These are phyloP conservation scores for Luzula sylvatica DNA, from an alignment of 176 grass and related monocot species.

Conservation along the genomic window DNA sequence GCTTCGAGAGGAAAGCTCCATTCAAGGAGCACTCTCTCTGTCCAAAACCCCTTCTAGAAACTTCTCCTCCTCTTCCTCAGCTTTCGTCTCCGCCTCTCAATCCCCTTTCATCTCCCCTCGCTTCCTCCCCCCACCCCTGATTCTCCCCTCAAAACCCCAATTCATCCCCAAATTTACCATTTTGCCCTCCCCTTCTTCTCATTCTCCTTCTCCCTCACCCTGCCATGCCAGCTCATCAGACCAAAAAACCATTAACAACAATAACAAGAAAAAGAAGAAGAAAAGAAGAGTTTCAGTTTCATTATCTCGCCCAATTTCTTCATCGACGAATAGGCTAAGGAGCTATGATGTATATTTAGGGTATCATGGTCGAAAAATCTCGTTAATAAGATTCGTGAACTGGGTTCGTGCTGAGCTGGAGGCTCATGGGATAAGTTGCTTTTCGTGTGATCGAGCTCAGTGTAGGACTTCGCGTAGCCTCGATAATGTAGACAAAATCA, in stretches of 20 bases:
- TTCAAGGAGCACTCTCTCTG: conserved; percentile 40
- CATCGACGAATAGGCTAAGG: conserved; percentile 45
- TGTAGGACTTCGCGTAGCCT: conserved; percentile 70
- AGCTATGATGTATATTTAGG: conserved; percentile 87
- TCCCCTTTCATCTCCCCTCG: conserved; percentile 86
- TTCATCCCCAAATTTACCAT: conserved; percentile 14
- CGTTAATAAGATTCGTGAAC: conserved; percentile 70
- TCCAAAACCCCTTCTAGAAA: conserved; percentile 43
- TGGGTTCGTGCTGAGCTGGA: conserved; percentile 93
- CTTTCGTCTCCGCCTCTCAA: conserved; percentile 88
- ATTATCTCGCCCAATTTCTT: conserved; percentile 22
- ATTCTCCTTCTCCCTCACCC: conserved; percentile 44
- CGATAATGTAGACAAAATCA: conserved; percentile 64
- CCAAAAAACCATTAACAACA: conserved; percentile 46
- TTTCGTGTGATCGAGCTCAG: conserved; percentile 69
- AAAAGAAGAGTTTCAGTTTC: neutral
- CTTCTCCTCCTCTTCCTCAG: conserved; percentile 74
- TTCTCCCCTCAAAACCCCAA: conserved; percentile 15
- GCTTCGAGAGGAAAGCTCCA: conserved; percentile 87
- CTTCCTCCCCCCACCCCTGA: conserved; percentile 25
- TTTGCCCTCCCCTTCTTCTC: conserved; percentile 13
- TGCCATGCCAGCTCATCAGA: conserved; percentile 46
- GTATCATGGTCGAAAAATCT: conserved; percentile 85
- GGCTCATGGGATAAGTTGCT: conserved; percentile 91
- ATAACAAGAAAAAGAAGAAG: conserved; percentile 15